phyloP scores from a whole-genome alignment of 2,329 filamentous ascomycete genomes.

The Eutypella sp. region DNA sequence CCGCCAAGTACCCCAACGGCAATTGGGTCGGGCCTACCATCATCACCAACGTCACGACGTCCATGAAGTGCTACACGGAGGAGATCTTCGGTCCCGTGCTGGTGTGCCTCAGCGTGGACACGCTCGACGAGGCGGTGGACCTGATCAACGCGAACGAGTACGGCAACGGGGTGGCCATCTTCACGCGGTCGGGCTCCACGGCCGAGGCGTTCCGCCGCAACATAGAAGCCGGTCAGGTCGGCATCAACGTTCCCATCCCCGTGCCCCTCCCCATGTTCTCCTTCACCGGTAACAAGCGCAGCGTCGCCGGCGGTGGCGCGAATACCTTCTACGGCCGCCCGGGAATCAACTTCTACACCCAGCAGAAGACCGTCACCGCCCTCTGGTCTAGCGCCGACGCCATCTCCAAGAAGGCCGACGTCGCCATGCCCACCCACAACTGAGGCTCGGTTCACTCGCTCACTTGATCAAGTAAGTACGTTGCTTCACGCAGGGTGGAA shows the following conservation, averaged over 20 bases:
- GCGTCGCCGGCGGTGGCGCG: constrained; percentile 82
- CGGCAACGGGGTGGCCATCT: constrained; percentile 81
- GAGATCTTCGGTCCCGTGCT: constrained; percentile 85
- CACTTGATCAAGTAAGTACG: too few relatives aligned
- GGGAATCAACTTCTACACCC: constrained; percentile 91
- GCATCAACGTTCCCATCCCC: constrained; percentile 78
- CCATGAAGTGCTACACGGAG: constrained; percentile 80
- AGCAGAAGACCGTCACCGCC: constrained; percentile 94
- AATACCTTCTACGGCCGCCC: constrained; percentile 95
- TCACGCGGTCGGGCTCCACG: constrained; percentile 72
- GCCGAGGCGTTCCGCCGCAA: constrained; percentile 73
- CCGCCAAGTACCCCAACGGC: constrained; percentile 74
- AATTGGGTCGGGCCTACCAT: constrained; percentile 84
- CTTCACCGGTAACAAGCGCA: constrained; percentile 80
- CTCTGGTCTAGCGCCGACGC: constrained; percentile 86
- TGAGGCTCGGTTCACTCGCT: too few relatives aligned
- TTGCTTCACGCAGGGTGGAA: too few relatives aligned
- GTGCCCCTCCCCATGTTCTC: constrained; percentile 68
- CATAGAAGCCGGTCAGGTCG: constrained; percentile 81
- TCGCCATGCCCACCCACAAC: constrained; percentile 71
- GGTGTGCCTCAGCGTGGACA: constrained; percentile 73
- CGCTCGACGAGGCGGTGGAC: constrained; percentile 73
- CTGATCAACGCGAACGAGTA: constrained; percentile 84
- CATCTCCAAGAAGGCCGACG: constrained; percentile 75
- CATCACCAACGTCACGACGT: constrained; percentile 71